Percentiles rank a stretch among this genome's conserved stretches.
Evolutionary conservation across 805 yeast species (phyloP).

Genomic region (Lipomyces yamadae): DNA sequence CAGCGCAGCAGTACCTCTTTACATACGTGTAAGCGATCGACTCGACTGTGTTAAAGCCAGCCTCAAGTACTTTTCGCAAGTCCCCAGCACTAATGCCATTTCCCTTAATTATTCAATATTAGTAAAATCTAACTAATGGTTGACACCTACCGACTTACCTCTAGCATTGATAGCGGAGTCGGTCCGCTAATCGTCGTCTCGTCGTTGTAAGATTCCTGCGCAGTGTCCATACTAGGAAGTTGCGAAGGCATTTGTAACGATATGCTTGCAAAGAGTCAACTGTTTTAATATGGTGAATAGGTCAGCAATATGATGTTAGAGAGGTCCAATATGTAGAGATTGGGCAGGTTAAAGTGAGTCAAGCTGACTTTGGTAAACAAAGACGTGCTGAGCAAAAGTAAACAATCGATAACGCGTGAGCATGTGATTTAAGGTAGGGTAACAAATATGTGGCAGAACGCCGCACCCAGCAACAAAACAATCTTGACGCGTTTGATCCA

Average conservation of each 20-base stretch:
- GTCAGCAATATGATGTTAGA: background rate
- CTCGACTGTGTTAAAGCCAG: constrained; percentile 88
- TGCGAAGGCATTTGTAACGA: constrained; percentile 13
- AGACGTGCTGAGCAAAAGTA: background rate
- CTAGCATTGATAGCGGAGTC: constrained; percentile 36
- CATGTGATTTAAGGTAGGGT: background rate
- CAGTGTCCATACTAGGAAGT: background rate
- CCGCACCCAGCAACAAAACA: no score
- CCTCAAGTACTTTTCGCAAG: constrained; percentile 75
- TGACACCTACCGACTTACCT: constrained; percentile 15
- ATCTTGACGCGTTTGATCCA: background rate
- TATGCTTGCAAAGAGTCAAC: background rate
- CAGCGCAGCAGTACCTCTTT: background rate
- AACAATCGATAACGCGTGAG: background rate
- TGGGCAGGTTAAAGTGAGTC: background rate
- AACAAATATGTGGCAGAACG: background rate
- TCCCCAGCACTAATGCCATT: constrained; percentile 86
- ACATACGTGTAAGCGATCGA: constrained; percentile 81
- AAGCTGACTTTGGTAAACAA: background rate
- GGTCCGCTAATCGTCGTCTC: constrained; percentile 34
- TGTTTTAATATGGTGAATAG: background rate
- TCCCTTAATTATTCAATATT: constrained; percentile 51
- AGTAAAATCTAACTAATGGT: background rate
- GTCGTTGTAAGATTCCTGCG: constrained; percentile 17
- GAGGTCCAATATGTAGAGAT: no score